Percentiles rank a stretch among this genome's conserved stretches.
phyloP scores from a whole-genome alignment of 2,329 filamentous ascomycete genomes.

The Diplodia corticola region DNA sequence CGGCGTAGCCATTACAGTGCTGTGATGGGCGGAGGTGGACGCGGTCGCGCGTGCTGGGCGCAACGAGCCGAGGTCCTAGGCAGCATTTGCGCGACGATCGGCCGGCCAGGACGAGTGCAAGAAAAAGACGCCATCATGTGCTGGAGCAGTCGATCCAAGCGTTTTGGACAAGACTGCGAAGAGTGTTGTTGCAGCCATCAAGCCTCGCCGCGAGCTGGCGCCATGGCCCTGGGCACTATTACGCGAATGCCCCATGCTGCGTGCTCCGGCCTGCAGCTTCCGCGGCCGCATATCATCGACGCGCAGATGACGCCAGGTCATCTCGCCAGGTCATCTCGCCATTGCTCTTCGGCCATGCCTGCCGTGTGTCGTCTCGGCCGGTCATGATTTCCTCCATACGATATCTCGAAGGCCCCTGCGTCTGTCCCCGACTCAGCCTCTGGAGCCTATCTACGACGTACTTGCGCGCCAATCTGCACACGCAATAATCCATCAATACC shows the following conservation, averaged over 20 bases:
- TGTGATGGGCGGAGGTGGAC: background rate
- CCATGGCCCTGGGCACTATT: background rate
- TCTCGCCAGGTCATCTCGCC: background rate
- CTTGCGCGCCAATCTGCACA: background rate
- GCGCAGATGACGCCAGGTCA: background rate
- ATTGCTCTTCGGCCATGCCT: constrained; percentile 6
- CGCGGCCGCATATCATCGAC: background rate
- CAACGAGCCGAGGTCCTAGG: background rate
- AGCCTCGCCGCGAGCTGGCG: constrained; percentile 1
- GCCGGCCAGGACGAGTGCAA: background rate
- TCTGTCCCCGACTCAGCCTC: background rate
- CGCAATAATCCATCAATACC: background rate
- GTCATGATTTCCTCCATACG: background rate
- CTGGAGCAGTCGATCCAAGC: constrained; percentile 7
- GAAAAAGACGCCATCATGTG: background rate
- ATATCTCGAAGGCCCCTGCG: constrained; percentile 1
- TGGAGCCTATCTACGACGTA: too few species aligned
- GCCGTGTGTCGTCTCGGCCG: background rate
- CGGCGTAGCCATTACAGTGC: background rate
- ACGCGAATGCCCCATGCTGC: background rate
- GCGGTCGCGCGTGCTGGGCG: constrained; percentile 3
- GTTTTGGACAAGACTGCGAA: constrained; percentile 11
- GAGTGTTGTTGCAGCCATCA: background rate
- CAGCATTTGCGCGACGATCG: background rate
- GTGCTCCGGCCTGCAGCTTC: background rate